Base-by-base conservation (phyloP, 1,284 basidiomycete genomes). In the Inonotus hispidus region DNA sequence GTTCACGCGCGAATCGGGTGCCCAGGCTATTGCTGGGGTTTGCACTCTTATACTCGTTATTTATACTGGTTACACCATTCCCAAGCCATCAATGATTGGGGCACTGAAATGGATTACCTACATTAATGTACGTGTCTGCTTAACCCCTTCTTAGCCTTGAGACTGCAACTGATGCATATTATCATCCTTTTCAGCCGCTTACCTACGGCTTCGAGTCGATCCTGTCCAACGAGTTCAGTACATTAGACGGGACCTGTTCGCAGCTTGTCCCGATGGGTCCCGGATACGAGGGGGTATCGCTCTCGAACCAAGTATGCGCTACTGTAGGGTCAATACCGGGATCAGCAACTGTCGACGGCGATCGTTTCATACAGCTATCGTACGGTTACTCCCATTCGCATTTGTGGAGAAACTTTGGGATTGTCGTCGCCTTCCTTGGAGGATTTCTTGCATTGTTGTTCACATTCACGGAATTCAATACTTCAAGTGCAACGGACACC, bases 381-480 rank as follows among this genome's bases (percentile, higher is more conserved):
- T 83, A 77, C 69, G 71, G 73, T 0, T 90, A 84, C 71, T 67
- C 73, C 16, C 78, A 74, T 58, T 69, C 71, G 7, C 72, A 87
- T 66, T 73, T 79, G 38, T 87, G 85, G 85, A 76, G 72, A 77
- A 78, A 80, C 64, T 74, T 77, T 58, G 84, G 83, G 19, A 84
- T 88, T 64, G 67, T 82, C 46, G 66, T 83, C 47, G 82, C 73
- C 0, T 86, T 84, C 66, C 74, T 77, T 63, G 62, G 80, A 49
- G 76, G 69, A 23, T 82, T 84, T 69, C 65, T 81, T 50, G 56
- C 66, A 3, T 68, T 75, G 16, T 80, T 85, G 58, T 73, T 87
- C 39, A 47, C 78, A n/a, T 82, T 82, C 61, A 79, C 84, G 14
- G 80, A 82, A 68, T 67, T 73, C 62, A 79, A 79, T 59, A 78